Base-by-base conservation (phyloP, 768 basidiomycete genomes). In the Mycena latifolia region DNA sequence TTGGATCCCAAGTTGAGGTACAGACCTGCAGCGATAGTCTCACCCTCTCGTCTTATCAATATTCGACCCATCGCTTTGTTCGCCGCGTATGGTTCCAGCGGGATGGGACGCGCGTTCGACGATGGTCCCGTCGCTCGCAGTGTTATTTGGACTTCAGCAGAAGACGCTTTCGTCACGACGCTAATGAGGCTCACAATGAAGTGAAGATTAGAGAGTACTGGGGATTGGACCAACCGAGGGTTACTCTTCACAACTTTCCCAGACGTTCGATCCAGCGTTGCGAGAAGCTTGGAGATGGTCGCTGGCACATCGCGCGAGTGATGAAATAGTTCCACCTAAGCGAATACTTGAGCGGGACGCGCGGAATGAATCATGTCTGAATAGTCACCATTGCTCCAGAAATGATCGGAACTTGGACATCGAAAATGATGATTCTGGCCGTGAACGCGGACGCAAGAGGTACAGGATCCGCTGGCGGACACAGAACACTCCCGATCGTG, bases 61-160 rank as follows among this genome's bases (percentile, higher is more conserved):
- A 99, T 86, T 51, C 98, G 81, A 0, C 98, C 98, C 98, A 99
- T 98, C 60, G 96, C 94, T 78, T 99, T 99, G 79, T 96, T 99
- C 9, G 80, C 79, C 1, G 88, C 78, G 70, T 98, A 97, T 2
- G 93, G 86, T 75, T 99, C 98, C 18, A 99, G 74, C 15, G 98
- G 94, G 27, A 98, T 91, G 2, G 89, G 85, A 10, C 88, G 82
- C 18, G 82, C 79, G 35, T 77, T 74, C 0, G 78, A 70, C 5
- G 82, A 67, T 17, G 11, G 84, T 75, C 12, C 80, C 1, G 83
- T 79, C 5, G 84, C 79, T 22, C 96, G 88, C 45, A 99, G 74
- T 7, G 88, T 85, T 61, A 99, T 88, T 74, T 94, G 89, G 0
- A 99, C 89, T 71, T 94, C 91, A 27, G 97, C 98, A 12, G 95